Percentiles rank a stretch among this genome's conserved stretches.
Evolutionary conservation across 192 early-diverging fungal species (phyloP).

Genomic region (Jimgerdemannia flammicorona): DNA sequence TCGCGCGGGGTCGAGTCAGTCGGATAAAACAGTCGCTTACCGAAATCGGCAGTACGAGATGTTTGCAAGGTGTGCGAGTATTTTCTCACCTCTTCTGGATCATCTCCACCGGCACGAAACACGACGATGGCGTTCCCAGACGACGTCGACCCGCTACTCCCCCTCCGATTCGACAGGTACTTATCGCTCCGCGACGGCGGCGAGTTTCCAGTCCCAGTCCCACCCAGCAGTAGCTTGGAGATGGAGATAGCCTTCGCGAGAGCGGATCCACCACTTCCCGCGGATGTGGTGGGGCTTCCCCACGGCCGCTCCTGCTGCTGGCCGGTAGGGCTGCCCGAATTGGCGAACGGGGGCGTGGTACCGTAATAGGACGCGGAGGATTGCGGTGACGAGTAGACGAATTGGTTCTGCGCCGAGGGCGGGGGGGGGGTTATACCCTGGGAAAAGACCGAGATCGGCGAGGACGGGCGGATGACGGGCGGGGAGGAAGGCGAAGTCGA

Average conservation of each 20-base stretch:
- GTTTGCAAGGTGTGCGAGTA: background rate
- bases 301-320: conserved; percentile 15
- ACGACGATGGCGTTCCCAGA: conserved; percentile 7
- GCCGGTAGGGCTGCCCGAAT: background rate
- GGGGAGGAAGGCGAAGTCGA: background rate
- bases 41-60: background rate
- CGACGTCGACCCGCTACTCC: conserved; percentile 5
- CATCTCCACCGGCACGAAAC: conserved; percentile 1
- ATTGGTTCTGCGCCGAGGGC: background rate
- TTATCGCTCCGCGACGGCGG: conserved; percentile 39
- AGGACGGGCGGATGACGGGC: conserved; percentile 3
- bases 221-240: conserved; percentile 40
- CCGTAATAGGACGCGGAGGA: background rate
- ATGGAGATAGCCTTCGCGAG: conserved; percentile 51
- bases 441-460: conserved; percentile 2
- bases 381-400: background rate
- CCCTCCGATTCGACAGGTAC: conserved; percentile 13
- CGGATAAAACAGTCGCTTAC: background rate
- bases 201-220: conserved; percentile 40
- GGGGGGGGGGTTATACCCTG: background rate
- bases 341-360: conserved; percentile 18
- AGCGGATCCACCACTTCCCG: conserved; percentile 38
- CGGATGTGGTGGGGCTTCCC: conserved; percentile 16
- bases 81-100: conserved; percentile 16
- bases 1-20: too few relatives aligned